Evolutionary conservation across 257 asterid genomes (phyloP), one percentile per base, ranked within the genome.

Genomic region (Agastache rugosa): DNA sequence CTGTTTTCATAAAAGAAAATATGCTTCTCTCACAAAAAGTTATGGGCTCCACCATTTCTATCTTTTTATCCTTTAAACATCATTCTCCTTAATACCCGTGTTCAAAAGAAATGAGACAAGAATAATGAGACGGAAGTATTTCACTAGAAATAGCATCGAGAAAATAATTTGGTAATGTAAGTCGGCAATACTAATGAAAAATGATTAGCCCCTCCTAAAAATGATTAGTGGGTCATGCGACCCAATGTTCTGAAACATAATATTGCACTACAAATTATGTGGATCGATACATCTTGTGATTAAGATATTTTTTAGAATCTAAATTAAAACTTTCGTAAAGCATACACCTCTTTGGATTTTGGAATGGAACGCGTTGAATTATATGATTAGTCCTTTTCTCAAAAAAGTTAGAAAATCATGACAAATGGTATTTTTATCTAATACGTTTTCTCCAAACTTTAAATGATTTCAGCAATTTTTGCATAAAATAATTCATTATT

Each of bases 321-420:
- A 53, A 29, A 29, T 29, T 31, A 31, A 35, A 70, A 19, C 47
- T 35, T 39, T 19, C 14, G 53, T 54, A 61, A 69, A 51, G 41
- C 19, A 6, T 45, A 66, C 60, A 45, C 44, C 34, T 34, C 54
- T 16, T 20, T 39, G 6, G 20, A 56, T 39, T 16, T 20, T 39
- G 6, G 20, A 56, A 59, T 5, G 27, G 76, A 34, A 69, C 23
- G 60, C 31, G 48, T 34, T 50, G 62, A 20, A 54, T 19, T 16
- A 39, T 56, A 20, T 56, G 55, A 70, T 54, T 39, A 15, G 55
- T 71, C 75, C 11, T 71, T 71, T 55, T 71, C 68, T 42, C 29
- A 7, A 39, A 6, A 59, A 37, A 55, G 23, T 37, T 35, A 2
- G 27, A 3, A 2, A 70, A 55, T 23, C 39, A 20, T 53, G 25